Conservation (phyloP, 2,329 filamentous ascomycete species). For the Cladosporium sp. region DNA sequence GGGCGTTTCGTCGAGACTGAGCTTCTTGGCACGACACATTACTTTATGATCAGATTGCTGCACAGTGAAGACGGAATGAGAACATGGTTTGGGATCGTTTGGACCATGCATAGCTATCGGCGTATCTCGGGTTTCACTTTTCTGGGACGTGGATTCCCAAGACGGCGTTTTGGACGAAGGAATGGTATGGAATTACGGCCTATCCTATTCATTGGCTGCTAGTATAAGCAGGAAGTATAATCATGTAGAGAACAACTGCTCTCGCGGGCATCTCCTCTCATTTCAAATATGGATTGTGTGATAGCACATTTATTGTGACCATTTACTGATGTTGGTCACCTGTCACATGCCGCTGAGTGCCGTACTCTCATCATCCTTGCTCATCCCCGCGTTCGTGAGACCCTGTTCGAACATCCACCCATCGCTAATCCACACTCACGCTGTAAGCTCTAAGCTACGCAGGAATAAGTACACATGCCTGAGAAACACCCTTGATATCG, state of each 20-base stretch:
- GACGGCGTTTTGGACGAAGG: constrained; percentile 1
- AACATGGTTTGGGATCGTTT: neutral
- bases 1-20: neutral
- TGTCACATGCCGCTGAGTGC: no score
- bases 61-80: neutral
- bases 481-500: neutral
- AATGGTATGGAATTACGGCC: neutral
- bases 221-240: neutral
- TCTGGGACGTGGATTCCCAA: neutral
- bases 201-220: neutral
- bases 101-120: constrained; percentile 3
- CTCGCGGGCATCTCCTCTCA: neutral
- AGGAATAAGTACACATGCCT: neutral
- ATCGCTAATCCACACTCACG: no score
- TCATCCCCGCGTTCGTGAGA: neutral
- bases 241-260: neutral
- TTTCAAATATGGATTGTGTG: no score
- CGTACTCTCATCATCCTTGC: neutral
- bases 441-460: neutral
- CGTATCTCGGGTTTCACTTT: neutral
- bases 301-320: no score
- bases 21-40: neutral
- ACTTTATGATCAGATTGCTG: constrained; percentile 3
- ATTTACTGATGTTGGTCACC: no score
- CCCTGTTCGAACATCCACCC: no score